Conservation (phyloP, 2,329 filamentous ascomycete species). For the Cordyceps militaris region DNA sequence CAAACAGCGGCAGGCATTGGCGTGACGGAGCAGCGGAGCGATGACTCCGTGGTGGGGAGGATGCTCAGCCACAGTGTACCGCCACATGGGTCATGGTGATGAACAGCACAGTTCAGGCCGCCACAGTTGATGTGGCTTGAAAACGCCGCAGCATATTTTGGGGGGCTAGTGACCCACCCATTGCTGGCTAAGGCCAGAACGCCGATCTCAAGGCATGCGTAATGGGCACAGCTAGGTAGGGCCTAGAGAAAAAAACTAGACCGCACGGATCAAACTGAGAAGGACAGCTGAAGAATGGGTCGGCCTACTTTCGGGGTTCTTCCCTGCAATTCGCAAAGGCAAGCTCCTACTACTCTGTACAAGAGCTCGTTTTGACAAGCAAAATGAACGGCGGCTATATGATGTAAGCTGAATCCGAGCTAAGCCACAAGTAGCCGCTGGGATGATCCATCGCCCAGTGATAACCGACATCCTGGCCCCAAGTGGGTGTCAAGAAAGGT, state of each 20-base stretch:
- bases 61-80: neutral
- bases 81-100: neutral
- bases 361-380: neutral
- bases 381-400: neutral
- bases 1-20: neutral
- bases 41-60: neutral
- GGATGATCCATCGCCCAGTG: too few relatives aligned
- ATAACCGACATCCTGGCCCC: too few relatives aligned
- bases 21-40: neutral
- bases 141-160: neutral
- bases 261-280: neutral
- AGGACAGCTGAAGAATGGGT: too few relatives aligned
- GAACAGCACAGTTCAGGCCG: neutral
- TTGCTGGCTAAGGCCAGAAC: neutral
- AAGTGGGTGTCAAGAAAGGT: too few relatives aligned
- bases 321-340: too few relatives aligned
- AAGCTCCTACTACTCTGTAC: too few relatives aligned
- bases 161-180: too few relatives aligned
- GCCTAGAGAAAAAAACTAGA: neutral
- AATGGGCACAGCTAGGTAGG: neutral
- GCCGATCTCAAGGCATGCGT: neutral
- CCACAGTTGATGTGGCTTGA: conserved; percentile 7
- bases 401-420: neutral
- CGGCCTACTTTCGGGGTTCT: too few relatives aligned
- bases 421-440: conserved; percentile 4